Percentiles rank a stretch among this genome's conserved stretches.
phyloP scores from a whole-genome alignment of 176 grass and related monocot genomes.

The Poa pratensis region DNA sequence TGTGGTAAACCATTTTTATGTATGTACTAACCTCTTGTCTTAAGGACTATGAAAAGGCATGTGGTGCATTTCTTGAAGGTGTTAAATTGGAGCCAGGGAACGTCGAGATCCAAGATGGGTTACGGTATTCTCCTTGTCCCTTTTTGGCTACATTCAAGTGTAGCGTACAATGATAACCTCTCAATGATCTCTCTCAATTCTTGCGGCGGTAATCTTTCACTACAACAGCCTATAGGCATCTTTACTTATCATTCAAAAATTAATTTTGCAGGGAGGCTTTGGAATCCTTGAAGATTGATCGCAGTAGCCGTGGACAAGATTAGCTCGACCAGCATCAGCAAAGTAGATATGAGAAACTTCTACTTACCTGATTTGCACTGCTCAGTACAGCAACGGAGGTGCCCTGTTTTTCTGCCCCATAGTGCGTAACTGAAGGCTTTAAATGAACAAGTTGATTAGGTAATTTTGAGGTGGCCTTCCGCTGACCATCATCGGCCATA shows the following conservation, averaged over 20 bases:
- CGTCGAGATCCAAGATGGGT: neutral
- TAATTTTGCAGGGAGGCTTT: conserved; percentile 42
- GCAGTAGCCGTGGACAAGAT: conserved; percentile 7
- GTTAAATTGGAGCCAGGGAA: conserved; percentile 37
- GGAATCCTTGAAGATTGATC: conserved; percentile 38
- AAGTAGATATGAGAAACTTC: neutral
- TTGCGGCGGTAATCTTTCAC: neutral
- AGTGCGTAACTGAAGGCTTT: neutral
- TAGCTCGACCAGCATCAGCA: neutral
- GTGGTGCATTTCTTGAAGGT: conserved; percentile 39
- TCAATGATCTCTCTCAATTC: neutral
- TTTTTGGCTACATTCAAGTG: neutral
- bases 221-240: neutral
- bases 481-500: too few relatives aligned
- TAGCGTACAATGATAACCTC: neutral
- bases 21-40: neutral
- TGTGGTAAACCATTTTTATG: neutral
- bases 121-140: neutral
- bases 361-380: neutral
- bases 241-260: neutral
- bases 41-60: conserved; percentile 48
- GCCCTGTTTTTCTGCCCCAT: neutral
- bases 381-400: neutral
- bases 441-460: too few relatives aligned
- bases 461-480: too few relatives aligned